Conservation (phyloP, 306 rosid species). For the Gastrolobium bilobum region DNA sequence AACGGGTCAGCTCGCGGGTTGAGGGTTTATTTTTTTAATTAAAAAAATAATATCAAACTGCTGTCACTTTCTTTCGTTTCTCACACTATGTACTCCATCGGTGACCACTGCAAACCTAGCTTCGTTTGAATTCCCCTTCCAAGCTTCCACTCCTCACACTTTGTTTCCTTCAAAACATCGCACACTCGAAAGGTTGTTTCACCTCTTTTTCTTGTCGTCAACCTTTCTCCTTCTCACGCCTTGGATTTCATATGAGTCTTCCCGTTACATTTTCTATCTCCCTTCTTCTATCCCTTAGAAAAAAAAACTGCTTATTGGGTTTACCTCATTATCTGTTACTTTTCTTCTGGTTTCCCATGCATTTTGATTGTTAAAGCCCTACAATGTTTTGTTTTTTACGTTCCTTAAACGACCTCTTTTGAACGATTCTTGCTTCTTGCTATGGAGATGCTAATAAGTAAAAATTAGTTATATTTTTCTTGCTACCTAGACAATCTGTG, state of each 20-base stretch:
- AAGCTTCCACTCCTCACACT: not conserved
- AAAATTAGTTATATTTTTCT: not conserved
- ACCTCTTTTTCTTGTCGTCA: not conserved
- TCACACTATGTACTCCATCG: no score
- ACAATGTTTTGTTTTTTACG: no score
- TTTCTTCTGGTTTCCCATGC: not conserved
- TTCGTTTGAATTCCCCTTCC: not conserved
- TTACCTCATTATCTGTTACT: not conserved
- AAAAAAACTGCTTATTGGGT: not conserved
- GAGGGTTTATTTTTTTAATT: no score
- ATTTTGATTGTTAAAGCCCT: no score
- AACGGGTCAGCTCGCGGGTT: no score
- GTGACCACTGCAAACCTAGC: no score
- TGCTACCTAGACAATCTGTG: not conserved
- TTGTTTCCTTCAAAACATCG: not conserved
- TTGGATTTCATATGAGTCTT: slow-evolving; percentile 24
- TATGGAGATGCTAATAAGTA: not conserved
- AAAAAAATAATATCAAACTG: no score
- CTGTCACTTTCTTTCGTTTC: no score
- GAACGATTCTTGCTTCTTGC: not conserved
- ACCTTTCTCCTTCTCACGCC: no score
- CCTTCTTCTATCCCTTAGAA: not conserved
- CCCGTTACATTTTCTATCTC: not conserved
- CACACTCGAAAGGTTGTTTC: not conserved
- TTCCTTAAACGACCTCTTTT: not conserved